Evolutionary conservation across 768 basidiomycete species (phyloP).

Genomic region (Neoboletus subvelutipes): DNA sequence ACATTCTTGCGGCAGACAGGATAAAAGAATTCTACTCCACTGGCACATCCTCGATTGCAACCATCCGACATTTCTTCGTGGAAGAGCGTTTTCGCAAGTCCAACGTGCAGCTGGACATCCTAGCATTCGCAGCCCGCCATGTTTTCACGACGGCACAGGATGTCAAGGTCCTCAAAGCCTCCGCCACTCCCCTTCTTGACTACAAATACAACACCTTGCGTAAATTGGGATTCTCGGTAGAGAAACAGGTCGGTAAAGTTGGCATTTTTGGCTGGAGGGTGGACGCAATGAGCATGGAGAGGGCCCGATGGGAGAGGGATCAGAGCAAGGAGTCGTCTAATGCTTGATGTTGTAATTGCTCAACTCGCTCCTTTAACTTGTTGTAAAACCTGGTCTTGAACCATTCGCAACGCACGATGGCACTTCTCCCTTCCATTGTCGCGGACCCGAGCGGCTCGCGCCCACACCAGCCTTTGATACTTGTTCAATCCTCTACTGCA

Average conservation of each 20-base stretch:
- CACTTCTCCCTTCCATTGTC: constrained; percentile 30
- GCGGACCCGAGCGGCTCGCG: constrained; percentile 18
- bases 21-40: constrained; percentile 22
- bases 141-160: constrained; percentile 49
- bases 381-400: background rate
- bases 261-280: constrained; percentile 62
- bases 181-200: constrained; percentile 49
- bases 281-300: constrained; percentile 42
- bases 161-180: constrained; percentile 46
- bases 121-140: constrained; percentile 55
- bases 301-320: constrained; percentile 44
- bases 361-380: background rate
- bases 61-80: constrained; percentile 73
- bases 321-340: constrained; percentile 10
- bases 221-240: constrained; percentile 49
- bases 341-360: constrained; percentile 8
- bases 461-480: constrained; percentile 44
- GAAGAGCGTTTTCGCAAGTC: constrained; percentile 60
- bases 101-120: constrained; percentile 62
- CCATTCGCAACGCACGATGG: constrained; percentile 21
- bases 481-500: constrained; percentile 59
- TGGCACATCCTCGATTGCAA: constrained; percentile 50
- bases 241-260: constrained; percentile 42
- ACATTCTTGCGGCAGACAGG: constrained; percentile 8
- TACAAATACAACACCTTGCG: constrained; percentile 49